These are phyloP conservation scores for Metschnikowia reukaufii DNA, from an alignment of 805 yeast genomes.

Conservation along the genomic window DNA sequence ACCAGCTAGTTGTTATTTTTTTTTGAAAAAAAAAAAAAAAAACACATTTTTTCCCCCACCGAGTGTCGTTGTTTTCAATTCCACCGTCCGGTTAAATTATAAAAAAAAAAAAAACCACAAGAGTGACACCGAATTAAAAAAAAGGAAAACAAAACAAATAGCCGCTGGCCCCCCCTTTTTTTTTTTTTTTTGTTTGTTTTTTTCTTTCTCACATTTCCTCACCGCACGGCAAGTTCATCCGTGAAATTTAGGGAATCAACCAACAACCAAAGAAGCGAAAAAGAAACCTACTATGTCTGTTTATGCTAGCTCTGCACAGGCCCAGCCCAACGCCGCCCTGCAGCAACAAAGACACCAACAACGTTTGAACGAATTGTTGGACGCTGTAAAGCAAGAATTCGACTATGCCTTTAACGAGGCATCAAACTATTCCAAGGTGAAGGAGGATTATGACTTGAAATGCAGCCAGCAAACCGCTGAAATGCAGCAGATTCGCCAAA, in stretches of 20 bases:
- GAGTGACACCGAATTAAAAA: background rate
- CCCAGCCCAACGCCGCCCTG: constrained; percentile 20
- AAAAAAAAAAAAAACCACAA: background rate
- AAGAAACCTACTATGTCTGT: constrained; percentile 17
- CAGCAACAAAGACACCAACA: constrained; percentile 44
- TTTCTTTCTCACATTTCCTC: too few species aligned
- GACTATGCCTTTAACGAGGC: constrained; percentile 85
- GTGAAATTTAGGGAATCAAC: too few species aligned
- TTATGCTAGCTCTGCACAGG: constrained; percentile 24
- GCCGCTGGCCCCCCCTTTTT: too few species aligned
- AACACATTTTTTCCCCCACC: too few species aligned
- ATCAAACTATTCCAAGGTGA: constrained; percentile 78
- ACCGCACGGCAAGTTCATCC: too few species aligned
- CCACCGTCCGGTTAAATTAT: background rate
- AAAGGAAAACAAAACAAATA: background rate
- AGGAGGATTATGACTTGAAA: constrained; percentile 88
- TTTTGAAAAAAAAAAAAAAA: too few species aligned
- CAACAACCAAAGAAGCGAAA: background rate
- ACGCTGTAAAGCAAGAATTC: constrained; percentile 90
- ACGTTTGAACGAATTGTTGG: constrained; percentile 74
- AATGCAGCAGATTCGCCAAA: constrained; percentile 89
- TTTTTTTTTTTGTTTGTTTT: too few species aligned
- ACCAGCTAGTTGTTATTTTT: constrained; percentile 1
- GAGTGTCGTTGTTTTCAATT: background rate
- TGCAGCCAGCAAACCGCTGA: constrained; percentile 90